Evolutionary conservation across 2,329 filamentous ascomycete genomes (phyloP).

Genomic region (Ceratocystis ficicola): DNA sequence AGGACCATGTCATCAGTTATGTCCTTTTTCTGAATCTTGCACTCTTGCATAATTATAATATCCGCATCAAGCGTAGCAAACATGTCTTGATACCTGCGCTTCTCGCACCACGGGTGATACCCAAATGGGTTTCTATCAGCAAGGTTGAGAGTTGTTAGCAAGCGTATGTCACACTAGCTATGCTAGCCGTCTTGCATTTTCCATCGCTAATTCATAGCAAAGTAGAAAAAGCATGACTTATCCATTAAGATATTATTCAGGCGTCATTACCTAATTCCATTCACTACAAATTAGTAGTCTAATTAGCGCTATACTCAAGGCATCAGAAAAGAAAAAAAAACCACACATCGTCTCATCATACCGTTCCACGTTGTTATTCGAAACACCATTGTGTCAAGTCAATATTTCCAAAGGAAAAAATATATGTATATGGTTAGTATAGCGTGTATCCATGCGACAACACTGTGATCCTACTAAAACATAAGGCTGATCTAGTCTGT

Average conservation of each 20-base stretch:
- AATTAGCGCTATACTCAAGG: background rate
- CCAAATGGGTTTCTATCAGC: conserved; percentile 58
- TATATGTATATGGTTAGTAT: no score
- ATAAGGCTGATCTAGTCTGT: no score
- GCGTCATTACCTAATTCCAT: conserved; percentile 59
- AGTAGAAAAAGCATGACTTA: background rate
- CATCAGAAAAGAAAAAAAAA: background rate
- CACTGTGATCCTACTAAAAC: no score
- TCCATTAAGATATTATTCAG: background rate
- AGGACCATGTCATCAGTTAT: conserved; percentile 91
- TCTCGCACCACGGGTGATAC: conserved; percentile 72
- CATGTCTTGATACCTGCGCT: conserved; percentile 65
- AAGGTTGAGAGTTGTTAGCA: background rate
- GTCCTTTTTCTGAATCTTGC: conserved; percentile 91
- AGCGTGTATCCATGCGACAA: no score
- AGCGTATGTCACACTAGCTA: conserved; percentile 7
- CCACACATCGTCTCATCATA: conserved; percentile 31
- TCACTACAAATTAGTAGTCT: conserved; percentile 40
- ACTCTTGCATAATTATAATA: conserved; percentile 89
- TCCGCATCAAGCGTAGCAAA: conserved; percentile 88
- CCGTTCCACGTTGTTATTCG: conserved; percentile 83
- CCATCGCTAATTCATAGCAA: background rate
- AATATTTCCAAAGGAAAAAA: no score
- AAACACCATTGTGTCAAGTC: conserved; percentile 45
- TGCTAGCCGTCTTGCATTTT: background rate